A percentile compares a stretch with the other conserved stretches of the same genome.
Evolutionary conservation across 805 yeast species (phyloP).

Genomic region (Candida andamanensis): DNA sequence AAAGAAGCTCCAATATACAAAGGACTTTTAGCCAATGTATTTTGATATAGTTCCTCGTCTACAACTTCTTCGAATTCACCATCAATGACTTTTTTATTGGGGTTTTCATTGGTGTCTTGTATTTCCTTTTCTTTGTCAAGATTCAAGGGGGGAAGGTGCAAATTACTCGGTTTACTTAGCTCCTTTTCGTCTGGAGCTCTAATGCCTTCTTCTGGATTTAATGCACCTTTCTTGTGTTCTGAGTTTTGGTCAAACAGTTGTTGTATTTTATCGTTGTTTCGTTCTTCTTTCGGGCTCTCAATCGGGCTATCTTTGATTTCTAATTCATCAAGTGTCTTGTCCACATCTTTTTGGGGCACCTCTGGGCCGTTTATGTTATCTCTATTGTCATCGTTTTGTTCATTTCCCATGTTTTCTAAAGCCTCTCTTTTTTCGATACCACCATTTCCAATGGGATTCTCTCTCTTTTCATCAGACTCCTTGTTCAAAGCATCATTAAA

Average conservation of each 20-base stretch:
- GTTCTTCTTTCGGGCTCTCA: background rate
- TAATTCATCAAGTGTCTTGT: no score
- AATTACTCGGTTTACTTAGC: background rate
- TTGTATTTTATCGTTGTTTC: background rate
- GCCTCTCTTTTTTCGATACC: background rate
- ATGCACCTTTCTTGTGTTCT: no score
- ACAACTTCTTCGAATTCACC: no score
- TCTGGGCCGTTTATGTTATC: background rate
- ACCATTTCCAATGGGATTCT: background rate
- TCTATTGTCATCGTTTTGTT: background rate
- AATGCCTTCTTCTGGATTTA: no score
- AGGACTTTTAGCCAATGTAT: conserved; percentile 16
- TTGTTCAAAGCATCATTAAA: background rate
- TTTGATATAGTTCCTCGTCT: background rate
- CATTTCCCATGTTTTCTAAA: background rate
- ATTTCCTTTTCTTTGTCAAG: background rate
- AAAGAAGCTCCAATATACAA: conserved; percentile 19
- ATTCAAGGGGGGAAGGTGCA: background rate
- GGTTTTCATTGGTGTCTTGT: background rate
- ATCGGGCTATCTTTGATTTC: background rate
- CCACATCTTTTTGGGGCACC: background rate
- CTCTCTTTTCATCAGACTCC: background rate
- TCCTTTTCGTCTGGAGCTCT: background rate
- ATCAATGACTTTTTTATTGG: no score
- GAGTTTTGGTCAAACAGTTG: no score